Conservation (phyloP, 169 alveolate genomes). For the Plasmodium knowlesi region DNA sequence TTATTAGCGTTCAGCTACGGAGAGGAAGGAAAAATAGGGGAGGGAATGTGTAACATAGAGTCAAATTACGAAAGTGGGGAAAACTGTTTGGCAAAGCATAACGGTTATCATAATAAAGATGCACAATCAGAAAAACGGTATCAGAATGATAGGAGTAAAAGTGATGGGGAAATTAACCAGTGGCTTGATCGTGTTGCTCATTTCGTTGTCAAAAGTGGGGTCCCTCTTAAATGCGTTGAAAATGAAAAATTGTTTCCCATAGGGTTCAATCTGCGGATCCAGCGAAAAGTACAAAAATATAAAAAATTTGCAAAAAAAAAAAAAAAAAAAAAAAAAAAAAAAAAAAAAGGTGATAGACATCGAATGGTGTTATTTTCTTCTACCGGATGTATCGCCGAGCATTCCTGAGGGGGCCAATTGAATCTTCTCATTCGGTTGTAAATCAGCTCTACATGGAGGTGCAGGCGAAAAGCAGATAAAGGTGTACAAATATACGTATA, state of each 20-base stretch:
- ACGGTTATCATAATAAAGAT: not conserved
- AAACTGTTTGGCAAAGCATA: not conserved
- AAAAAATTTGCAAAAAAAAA: not conserved
- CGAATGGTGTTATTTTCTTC: slow-evolving; percentile 12
- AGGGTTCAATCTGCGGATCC: slow-evolving; percentile 46
- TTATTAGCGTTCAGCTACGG: slow-evolving; percentile 38
- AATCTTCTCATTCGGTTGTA: slow-evolving; percentile 67
- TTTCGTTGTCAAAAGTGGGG: slow-evolving; percentile 44
- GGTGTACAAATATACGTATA: not conserved
- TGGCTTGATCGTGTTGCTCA: slow-evolving; percentile 49
- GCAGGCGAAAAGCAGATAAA: not conserved
- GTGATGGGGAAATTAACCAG: slow-evolving; percentile 5
- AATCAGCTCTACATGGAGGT: slow-evolving; percentile 11
- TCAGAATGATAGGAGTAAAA: not conserved
- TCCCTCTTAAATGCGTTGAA: slow-evolving; percentile 72
- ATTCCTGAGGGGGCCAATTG: slow-evolving; percentile 73
- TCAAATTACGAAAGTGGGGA: not conserved
- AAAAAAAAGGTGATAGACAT: not conserved
- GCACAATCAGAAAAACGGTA: not conserved
- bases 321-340: not conserved
- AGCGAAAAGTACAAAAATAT: not conserved
- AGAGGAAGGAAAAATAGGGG: not conserved
- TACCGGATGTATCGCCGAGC: slow-evolving; percentile 74
- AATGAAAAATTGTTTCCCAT: slow-evolving; percentile 67
- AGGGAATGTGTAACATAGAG: not conserved